phyloP scores from a whole-genome alignment of 805 yeast species.

The Vanderwaltozyma tropicalis region DNA sequence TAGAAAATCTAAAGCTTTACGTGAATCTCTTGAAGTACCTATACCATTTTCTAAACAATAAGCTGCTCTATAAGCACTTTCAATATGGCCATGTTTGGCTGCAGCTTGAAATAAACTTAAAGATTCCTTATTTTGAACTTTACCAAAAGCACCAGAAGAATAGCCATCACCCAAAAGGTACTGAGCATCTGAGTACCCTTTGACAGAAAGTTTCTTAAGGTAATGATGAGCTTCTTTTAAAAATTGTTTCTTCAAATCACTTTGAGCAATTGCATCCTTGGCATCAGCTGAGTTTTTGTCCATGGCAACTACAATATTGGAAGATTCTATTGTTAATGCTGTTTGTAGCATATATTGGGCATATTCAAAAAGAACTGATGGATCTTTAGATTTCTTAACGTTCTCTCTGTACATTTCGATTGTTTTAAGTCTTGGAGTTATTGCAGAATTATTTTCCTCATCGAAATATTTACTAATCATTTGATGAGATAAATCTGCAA shows the following conservation, averaged over 20 bases:
- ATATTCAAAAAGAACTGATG: slow-evolving; percentile 76
- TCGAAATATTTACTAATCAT: slow-evolving; percentile 45
- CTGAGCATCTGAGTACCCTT: slow-evolving; percentile 84
- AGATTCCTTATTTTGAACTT: slow-evolving; percentile 68
- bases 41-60: slow-evolving; percentile 88
- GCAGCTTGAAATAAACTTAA: slow-evolving; percentile 72
- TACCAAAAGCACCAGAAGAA: slow-evolving; percentile 75
- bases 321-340: slow-evolving; percentile 49
- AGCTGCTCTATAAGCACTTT: slow-evolving; percentile 84
- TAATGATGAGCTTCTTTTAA: slow-evolving; percentile 69
- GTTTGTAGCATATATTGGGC: slow-evolving; percentile 87
- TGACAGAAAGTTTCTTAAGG: slow-evolving; percentile 60
- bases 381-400: slow-evolving; percentile 77
- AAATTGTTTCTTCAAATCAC: slow-evolving; percentile 39
- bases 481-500: slow-evolving; percentile 45
- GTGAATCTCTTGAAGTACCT: slow-evolving; percentile 82
- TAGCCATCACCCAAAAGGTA: slow-evolving; percentile 85
- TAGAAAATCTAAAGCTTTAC: slow-evolving; percentile 73
- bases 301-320: slow-evolving; percentile 4
- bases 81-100: slow-evolving; percentile 88
- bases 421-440: slow-evolving; percentile 71
- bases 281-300: neutral
- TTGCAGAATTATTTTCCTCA: slow-evolving; percentile 33
- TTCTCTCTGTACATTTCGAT: slow-evolving; percentile 79
- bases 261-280: slow-evolving; percentile 9